Percentiles rank a stretch among this genome's conserved stretches.
Conservation (phyloP, 208 protist genomes). For the Trypanosoma rangeli region DNA sequence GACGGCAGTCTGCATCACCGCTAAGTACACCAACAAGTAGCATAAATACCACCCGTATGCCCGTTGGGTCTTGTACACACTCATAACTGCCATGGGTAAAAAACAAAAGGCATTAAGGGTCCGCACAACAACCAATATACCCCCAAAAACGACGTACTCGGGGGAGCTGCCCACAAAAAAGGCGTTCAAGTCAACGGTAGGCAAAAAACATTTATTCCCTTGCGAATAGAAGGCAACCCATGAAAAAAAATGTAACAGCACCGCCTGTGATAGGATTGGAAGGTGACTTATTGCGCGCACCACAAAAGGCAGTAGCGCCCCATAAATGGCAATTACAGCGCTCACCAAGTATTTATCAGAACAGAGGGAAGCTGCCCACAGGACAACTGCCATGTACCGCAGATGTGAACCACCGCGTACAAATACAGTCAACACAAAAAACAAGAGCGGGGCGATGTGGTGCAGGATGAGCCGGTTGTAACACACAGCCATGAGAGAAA, state of each 20-base stretch:
- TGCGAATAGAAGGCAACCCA: conserved; percentile 62
- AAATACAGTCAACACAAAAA: conserved; percentile 21
- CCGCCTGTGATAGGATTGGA: conserved; percentile 22
- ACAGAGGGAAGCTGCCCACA: conserved; percentile 59
- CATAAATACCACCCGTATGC: conserved; percentile 22
- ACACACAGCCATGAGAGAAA: conserved; percentile 16
- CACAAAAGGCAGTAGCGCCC: conserved; percentile 33
- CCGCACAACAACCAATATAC: conserved; percentile 52
- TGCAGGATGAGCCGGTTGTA: conserved; percentile 48
- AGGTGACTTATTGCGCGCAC: conserved; percentile 16
- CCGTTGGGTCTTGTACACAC: conserved; percentile 2
- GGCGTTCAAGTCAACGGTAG: conserved; percentile 75
- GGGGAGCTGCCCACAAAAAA: conserved; percentile 65
- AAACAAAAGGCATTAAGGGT: conserved; percentile 69
- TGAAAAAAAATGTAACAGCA: conserved; percentile 46
- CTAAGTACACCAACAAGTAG: conserved; percentile 39
- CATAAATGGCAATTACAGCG: conserved; percentile 45
- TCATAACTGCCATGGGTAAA: conserved; percentile 36
- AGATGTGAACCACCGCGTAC: background rate
- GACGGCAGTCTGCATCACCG: conserved; percentile 42
- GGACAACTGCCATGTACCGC: conserved; percentile 41
- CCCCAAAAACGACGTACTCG: conserved; percentile 55
- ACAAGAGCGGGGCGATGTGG: conserved; percentile 42
- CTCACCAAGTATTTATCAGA: conserved; percentile 43
- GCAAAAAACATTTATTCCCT: conserved; percentile 77